Evolutionary conservation across 2,329 filamentous ascomycete species (phyloP).

Genomic region (Colletotrichum camelliae): DNA sequence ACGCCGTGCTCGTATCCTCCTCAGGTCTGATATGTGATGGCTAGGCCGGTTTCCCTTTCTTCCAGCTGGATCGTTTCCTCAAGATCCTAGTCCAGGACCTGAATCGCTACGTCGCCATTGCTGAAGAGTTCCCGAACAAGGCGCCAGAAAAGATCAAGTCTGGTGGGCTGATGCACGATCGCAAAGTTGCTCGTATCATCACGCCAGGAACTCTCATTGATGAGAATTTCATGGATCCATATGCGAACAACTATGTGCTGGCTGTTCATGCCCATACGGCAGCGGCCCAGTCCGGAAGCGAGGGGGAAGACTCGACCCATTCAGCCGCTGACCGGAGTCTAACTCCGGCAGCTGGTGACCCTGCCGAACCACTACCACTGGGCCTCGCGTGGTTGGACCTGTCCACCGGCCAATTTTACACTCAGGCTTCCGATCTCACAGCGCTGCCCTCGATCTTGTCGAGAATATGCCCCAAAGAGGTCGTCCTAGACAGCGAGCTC

Average conservation of each 20-base stretch:
- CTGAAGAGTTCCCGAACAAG: slow-evolving; percentile 86
- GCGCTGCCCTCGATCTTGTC: slow-evolving; percentile 82
- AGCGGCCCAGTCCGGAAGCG: slow-evolving; percentile 3
- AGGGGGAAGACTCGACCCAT: background rate
- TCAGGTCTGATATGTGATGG: slow-evolving; percentile 26
- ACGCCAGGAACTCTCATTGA: slow-evolving; percentile 96
- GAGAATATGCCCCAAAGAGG: slow-evolving; percentile 82
- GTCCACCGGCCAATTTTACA: slow-evolving; percentile 93
- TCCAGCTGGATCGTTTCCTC: slow-evolving; percentile 89
- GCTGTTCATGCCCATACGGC: slow-evolving; percentile 74
- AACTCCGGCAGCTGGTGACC: background rate
- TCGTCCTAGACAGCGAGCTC: slow-evolving; percentile 75
- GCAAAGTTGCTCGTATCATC: slow-evolving; percentile 84
- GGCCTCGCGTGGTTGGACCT: slow-evolving; percentile 94
- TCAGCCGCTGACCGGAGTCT: slow-evolving; percentile 5
- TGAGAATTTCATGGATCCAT: slow-evolving; percentile 95
- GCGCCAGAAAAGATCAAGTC: slow-evolving; percentile 72
- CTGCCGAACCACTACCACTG: slow-evolving; percentile 45
- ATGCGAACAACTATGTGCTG: slow-evolving; percentile 91
- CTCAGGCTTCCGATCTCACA: slow-evolving; percentile 74
- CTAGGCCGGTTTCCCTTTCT: slow-evolving; percentile 90
- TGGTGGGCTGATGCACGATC: slow-evolving; percentile 83
- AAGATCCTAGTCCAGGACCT: slow-evolving; percentile 92
- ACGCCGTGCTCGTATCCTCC: slow-evolving; percentile 19
- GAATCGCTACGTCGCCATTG: slow-evolving; percentile 89